Evolutionary conservation across 768 basidiomycete species (phyloP).

Genomic region (Collybiopsis confluens): DNA sequence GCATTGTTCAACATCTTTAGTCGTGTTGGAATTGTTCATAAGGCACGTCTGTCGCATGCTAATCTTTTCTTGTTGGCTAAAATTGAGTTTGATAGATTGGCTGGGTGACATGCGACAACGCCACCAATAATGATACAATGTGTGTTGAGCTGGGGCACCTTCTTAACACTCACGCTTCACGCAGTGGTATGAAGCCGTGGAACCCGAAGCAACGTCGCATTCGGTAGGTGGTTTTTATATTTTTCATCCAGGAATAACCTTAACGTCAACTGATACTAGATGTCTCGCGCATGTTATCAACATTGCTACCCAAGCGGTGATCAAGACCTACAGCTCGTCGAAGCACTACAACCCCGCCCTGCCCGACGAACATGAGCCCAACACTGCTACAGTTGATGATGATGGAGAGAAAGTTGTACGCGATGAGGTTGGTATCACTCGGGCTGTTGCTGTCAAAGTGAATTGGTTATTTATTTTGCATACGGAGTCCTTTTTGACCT

Average conservation of each 20-base stretch:
- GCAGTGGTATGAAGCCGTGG: neutral
- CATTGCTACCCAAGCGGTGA: neutral
- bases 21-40: neutral
- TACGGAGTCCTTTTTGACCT: neutral
- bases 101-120: neutral
- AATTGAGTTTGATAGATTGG: neutral
- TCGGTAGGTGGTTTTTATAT: neutral
- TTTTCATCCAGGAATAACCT: neutral
- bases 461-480: neutral
- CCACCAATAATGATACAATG: neutral
- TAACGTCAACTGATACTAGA: neutral
- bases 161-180: too few species aligned
- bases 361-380: too few species aligned
- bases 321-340: neutral
- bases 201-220: neutral
- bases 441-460: conserved; percentile 13
- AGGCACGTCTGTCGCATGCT: neutral
- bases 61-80: neutral
- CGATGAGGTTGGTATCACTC: conserved; percentile 9
- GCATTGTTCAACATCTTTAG: neutral
- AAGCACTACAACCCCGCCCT: neutral
- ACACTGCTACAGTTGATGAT: neutral
- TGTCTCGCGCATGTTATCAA: neutral
- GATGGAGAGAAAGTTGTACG: neutral
- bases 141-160: neutral